Base-by-base conservation (phyloP, 768 basidiomycete genomes). In the Inosperma sp. region DNA sequence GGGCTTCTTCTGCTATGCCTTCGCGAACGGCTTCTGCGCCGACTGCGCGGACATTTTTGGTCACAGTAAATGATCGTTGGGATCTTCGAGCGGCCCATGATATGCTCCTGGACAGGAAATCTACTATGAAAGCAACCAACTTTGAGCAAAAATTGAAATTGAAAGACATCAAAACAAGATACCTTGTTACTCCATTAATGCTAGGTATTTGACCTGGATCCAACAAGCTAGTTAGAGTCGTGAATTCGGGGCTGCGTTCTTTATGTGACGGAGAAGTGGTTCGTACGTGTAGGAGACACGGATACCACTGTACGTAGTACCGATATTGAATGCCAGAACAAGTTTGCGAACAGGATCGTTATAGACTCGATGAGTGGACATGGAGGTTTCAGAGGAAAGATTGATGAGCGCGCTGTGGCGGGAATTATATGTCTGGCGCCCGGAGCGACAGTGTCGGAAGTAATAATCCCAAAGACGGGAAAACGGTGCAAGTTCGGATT, bases 401-500 rank as follows among this genome's bases (percentile, higher is more conserved):
- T 10, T 12, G 36, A 19, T 22, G 25, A 39, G 36, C 36, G 36
- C 36, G 19, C 17, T 19, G n/a, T n/a, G n/a, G n/a, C n/a, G n/a
- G n/a, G n/a, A n/a, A n/a, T n/a, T n/a, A n/a, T n/a, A n/a, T n/a
- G n/a, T n/a, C n/a, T n/a, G n/a, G n/a, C n/a, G n/a, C n/a, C n/a
- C n/a, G n/a, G n/a, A n/a, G n/a, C n/a, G n/a, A n/a, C n/a, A n/a
- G n/a, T n/a, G n/a, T n/a, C n/a, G n/a, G n/a, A n/a, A n/a, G n/a
- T n/a, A n/a, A n/a, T n/a, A n/a, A n/a, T n/a, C n/a, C n/a, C n/a
- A n/a, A n/a, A n/a, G n/a, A n/a, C n/a, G n/a, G 96, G 82, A 87
- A 99, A 68, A 98, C 93, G 40, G 86, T 85, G 66, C 98, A 95
- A 70, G 86, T 82, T 71, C 97, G 98, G 69, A 99, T 95, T 67